Conservation (phyloP, 2,329 filamentous ascomycete genomes). For the Phaeoacremonium minimum region DNA sequence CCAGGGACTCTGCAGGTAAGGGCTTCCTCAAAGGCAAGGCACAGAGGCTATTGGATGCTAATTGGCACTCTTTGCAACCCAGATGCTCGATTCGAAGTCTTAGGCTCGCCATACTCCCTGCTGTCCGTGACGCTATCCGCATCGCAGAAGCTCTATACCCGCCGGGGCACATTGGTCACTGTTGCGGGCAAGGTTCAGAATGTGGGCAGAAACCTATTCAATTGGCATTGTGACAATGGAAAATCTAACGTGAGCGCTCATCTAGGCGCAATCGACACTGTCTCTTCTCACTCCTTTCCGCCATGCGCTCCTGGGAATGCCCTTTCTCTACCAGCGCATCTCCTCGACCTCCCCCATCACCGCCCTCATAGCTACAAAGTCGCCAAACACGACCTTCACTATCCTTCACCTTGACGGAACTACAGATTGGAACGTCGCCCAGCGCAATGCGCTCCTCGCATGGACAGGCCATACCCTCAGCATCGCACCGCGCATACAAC, state of each 20-base stretch:
- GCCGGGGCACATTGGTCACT: constrained; percentile 84
- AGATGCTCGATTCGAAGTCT: constrained; percentile 94
- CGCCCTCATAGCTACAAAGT: constrained; percentile 83
- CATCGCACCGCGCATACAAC: constrained; percentile 71
- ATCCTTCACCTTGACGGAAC: constrained; percentile 89
- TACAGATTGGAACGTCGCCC: constrained; percentile 90
- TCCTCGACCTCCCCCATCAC: constrained; percentile 84
- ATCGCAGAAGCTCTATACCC: constrained; percentile 89
- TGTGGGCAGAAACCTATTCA: constrained; percentile 42
- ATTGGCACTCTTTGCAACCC: constrained; percentile 5
- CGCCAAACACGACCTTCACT: constrained; percentile 79
- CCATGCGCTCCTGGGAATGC: constrained; percentile 76
- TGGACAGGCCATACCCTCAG: constrained; percentile 90
- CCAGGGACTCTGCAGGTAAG: constrained; percentile 48
- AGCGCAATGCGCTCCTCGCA: constrained; percentile 83
- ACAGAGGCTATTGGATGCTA: too few species aligned
- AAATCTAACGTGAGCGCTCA: not conserved
- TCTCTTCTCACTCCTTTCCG: constrained; percentile 81
- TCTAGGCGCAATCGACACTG: constrained; percentile 79
- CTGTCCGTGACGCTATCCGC: constrained; percentile 90
- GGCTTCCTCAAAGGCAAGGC: too few species aligned
- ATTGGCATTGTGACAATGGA: not conserved
- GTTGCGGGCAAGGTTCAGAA: constrained; percentile 89
- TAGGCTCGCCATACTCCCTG: constrained; percentile 88
- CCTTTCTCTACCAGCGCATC: constrained; percentile 91